Percentiles rank a stretch among this genome's conserved stretches.
Conservation (phyloP, 2,329 filamentous ascomycete genomes). For the Coniosporium uncinatum region DNA sequence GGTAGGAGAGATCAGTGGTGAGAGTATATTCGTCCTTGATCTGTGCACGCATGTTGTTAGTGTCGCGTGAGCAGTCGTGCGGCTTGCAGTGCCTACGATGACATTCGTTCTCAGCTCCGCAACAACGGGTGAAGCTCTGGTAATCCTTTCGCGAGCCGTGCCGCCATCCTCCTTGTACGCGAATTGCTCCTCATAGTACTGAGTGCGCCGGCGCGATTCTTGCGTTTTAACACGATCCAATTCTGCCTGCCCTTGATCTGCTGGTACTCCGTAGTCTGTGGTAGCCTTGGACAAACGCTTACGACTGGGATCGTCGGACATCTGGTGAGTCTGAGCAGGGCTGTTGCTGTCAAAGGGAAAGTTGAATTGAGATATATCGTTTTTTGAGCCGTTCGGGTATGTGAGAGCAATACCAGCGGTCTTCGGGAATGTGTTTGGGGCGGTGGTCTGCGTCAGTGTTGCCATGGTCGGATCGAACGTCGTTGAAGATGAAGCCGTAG, state of each 20-base stretch:
- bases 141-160: conserved; percentile 28
- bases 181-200: conserved; percentile 24
- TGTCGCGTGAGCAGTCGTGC: not conserved
- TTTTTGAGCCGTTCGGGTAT: too few relatives aligned
- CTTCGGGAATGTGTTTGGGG: too few relatives aligned
- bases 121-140: conserved; percentile 38
- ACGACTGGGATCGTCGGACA: not conserved
- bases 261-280: too few relatives aligned
- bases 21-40: conserved; percentile 72
- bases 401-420: too few relatives aligned
- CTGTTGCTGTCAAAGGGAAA: not conserved
- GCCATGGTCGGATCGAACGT: too few relatives aligned
- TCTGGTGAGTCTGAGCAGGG: not conserved
- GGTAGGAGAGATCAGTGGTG: conserved; percentile 66
- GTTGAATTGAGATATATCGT: not conserved
- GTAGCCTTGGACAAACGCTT: too few relatives aligned
- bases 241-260: not conserved
- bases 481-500: too few relatives aligned
- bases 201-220: conserved; percentile 1
- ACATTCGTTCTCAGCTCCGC: conserved; percentile 43
- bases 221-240: not conserved
- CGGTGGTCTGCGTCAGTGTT: too few relatives aligned
- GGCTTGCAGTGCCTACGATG: conserved; percentile 30
- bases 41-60: conserved; percentile 30
- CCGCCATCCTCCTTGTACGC: conserved; percentile 18